Evolutionary conservation across 208 protist genomes (phyloP), one percentile per base, ranked within the genome.

Genomic region (Trypanosoma boissoni): DNA sequence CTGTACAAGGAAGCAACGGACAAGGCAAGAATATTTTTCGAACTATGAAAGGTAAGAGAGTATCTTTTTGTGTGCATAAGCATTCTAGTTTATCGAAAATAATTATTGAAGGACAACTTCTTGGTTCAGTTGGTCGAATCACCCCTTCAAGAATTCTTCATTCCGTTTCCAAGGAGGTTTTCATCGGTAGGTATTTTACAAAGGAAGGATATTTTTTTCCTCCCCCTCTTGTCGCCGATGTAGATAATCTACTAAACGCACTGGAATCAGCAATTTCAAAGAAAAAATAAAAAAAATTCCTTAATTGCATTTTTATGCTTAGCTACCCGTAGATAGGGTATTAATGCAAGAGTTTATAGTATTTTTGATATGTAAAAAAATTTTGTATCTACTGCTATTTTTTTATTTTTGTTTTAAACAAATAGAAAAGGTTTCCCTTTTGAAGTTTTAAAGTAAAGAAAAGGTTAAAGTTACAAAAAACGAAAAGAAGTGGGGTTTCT

Each of bases 161-260:
- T 43, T 69, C 60, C 10, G 68, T 76, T 8, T 71, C 78, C 28
- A 83, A 78, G 29, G 77, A 64, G 18, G 68, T 86, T 10, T 64
- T 71, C 26, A 87, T 79, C 48, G 74, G 79, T 18, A 69, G 80
- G 59, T 94, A 86, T 71, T 94, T 94, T 64, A 64, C 59, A 18
- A 79, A 71, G 2, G 75, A 66, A 9, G 87, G 87, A 1, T 83
- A 74, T 37, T 83, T 94, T 56, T 94, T 73, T 54, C 83, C 87
- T 14, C 87, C 87, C 5, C 37, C 73, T 8, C 50, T 94, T 10
- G 73, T 75, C 21, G 64, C 58, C 9, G 76, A 87, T 44, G 41
- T 93, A 20, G 77, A 84, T 32, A 52, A 16, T 4, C 46, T 72
- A 9, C 16, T 78, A 28, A 46, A 28, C 7, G 42, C 44, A 10